phyloP scores from a whole-genome alignment of 345 rosid species.

The Capsella bursapastoris region DNA sequence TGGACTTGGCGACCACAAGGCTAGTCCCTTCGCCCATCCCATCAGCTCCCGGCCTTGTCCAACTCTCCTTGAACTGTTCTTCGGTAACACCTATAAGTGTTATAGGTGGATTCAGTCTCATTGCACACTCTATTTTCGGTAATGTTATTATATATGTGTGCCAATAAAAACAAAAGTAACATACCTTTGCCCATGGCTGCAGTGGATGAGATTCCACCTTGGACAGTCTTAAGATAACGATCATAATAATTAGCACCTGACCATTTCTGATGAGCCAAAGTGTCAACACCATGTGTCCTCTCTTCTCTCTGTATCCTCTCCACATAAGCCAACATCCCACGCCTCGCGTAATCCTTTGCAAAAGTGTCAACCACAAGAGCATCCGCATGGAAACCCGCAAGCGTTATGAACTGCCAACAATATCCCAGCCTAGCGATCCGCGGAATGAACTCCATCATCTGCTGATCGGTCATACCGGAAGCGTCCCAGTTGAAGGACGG shows the following conservation, averaged over 20 bases:
- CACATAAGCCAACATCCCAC: constrained; percentile 95
- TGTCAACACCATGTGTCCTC: constrained; percentile 90
- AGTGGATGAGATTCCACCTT: constrained; percentile 96
- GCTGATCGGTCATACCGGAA: constrained; percentile 81
- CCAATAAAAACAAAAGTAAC: neutral
- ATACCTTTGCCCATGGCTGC: constrained; percentile 99
- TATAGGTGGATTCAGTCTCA: neutral
- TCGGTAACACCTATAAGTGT: constrained; percentile 77
- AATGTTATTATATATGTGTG: neutral
- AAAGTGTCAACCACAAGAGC: constrained; percentile 86
- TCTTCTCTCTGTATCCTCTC: constrained; percentile 98
- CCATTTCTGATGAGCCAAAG: constrained; percentile 98
- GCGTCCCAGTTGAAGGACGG: constrained; percentile 99
- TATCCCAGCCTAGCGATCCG: constrained; percentile 78
- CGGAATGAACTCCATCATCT: constrained; percentile 89
- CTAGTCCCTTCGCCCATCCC: constrained; percentile 55
- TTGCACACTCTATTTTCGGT: neutral
- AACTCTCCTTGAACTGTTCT: constrained; percentile 92
- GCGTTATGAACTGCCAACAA: constrained; percentile 97
- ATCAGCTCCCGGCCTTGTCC: constrained; percentile 70
- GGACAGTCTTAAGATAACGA: constrained; percentile 83
- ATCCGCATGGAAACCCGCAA: constrained; percentile 93
- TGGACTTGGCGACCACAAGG: constrained; percentile 72
- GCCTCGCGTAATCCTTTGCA: constrained; percentile 74
- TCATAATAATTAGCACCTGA: constrained; percentile 95